Conservation (phyloP, 2,329 filamentous ascomycete species). For the Proliferodiscus dingleyae region DNA sequence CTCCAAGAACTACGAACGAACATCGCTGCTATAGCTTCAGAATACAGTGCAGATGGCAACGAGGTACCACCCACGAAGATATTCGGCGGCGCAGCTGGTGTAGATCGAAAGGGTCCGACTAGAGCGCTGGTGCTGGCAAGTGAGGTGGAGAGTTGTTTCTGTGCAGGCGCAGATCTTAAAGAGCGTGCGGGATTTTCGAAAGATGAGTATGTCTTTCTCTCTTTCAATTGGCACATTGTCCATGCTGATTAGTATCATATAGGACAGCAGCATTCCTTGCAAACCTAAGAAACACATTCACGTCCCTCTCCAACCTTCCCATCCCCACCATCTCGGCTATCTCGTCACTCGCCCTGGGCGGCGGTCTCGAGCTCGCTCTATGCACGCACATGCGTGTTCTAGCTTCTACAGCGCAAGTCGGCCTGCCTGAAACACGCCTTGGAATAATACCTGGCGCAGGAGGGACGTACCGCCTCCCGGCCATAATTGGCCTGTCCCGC, state of each 20-base stretch:
- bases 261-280: constrained; percentile 77
- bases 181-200: constrained; percentile 72
- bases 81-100: constrained; percentile 43
- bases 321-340: constrained; percentile 89
- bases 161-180: constrained; percentile 91
- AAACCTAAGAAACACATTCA: constrained; percentile 71
- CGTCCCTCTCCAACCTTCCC: constrained; percentile 66
- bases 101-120: constrained; percentile 53
- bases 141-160: constrained; percentile 82
- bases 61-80: constrained; percentile 40
- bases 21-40: constrained; percentile 64
- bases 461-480: constrained; percentile 82
- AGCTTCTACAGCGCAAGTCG: constrained; percentile 70
- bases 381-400: constrained; percentile 87
- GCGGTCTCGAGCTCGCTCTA: constrained; percentile 88
- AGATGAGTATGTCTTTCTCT: constrained; percentile 56
- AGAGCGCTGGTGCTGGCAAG: constrained; percentile 80
- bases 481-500: constrained; percentile 70
- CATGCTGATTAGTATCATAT: constrained; percentile 10
- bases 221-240: neutral
- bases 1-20: constrained; percentile 67
- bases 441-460: constrained; percentile 94
- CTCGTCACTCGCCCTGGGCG: constrained; percentile 80
- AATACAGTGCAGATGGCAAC: constrained; percentile 52
- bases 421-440: constrained; percentile 84